phyloP scores from a whole-genome alignment of 345 rosid genomes.

The Salix udensis region DNA sequence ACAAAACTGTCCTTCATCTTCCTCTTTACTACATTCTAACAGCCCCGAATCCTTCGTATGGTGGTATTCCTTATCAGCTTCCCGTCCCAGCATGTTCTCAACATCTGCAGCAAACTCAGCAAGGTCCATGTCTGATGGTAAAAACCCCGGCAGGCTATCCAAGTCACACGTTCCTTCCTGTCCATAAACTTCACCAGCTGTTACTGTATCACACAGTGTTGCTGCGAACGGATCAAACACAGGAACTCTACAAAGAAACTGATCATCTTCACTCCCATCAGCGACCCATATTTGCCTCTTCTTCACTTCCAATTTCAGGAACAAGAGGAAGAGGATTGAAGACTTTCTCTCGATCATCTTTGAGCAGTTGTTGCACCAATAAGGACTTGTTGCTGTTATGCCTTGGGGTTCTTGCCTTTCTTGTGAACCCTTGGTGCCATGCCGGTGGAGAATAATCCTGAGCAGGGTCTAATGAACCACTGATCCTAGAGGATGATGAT shows the following conservation, averaged over 20 bases:
- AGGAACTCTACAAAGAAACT: constrained; percentile 41
- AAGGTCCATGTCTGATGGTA: constrained; percentile 49
- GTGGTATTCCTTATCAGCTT: constrained; percentile 21
- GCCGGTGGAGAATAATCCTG: constrained; percentile 20
- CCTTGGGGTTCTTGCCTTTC: constrained; percentile 55
- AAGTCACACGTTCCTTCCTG: constrained; percentile 16
- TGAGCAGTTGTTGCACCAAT: background rate
- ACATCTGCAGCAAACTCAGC: constrained; percentile 47
- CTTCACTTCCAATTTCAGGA: constrained; percentile 48
- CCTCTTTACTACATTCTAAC: constrained; percentile 17
- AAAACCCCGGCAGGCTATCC: constrained; percentile 30
- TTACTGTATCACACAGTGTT: constrained; percentile 13
- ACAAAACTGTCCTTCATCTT: constrained; percentile 3
- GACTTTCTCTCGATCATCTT: constrained; percentile 10
- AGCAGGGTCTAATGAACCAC: background rate
- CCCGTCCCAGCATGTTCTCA: constrained; percentile 37
- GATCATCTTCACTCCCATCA: constrained; percentile 38
- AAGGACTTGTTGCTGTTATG: constrained; percentile 11
- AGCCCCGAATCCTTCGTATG: constrained; percentile 18
- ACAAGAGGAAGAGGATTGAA: constrained; percentile 32
- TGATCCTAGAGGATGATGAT: background rate
- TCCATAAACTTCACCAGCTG: constrained; percentile 13
- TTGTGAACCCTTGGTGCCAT: constrained; percentile 54
- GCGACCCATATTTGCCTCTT: constrained; percentile 18
- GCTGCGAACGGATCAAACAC: constrained; percentile 40